Conservation (phyloP, 1,284 basidiomycete species). For the Lignosus rhinocerotis region DNA sequence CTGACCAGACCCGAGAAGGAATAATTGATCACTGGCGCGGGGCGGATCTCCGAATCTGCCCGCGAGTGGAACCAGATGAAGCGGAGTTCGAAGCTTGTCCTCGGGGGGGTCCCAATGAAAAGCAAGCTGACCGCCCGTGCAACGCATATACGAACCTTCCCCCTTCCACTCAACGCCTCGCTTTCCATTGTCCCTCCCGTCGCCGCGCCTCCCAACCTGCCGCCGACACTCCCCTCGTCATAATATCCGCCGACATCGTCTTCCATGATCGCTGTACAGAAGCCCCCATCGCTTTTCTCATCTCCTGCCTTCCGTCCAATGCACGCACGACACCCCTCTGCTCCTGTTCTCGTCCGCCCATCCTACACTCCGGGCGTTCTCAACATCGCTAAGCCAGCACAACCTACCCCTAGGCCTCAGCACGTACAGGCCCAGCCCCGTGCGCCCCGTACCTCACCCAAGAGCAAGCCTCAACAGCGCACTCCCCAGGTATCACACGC, state of each 20-base stretch:
- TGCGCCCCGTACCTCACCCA: constrained; percentile 33
- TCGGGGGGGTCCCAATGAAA: constrained; percentile 21
- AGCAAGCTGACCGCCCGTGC: constrained; percentile 15
- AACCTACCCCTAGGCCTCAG: constrained; percentile 37
- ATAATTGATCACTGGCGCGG: constrained; percentile 3
- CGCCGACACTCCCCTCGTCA: constrained; percentile 30
- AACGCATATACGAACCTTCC: constrained; percentile 26
- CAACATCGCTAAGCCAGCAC: constrained; percentile 61
- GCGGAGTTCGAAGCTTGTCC: constrained; percentile 23
- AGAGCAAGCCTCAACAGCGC: constrained; percentile 35
- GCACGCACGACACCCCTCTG: constrained; percentile 59
- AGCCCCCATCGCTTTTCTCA: constrained; percentile 44
- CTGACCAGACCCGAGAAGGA: not conserved
- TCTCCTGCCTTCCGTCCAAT: constrained; percentile 36
- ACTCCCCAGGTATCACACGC: constrained; percentile 28
- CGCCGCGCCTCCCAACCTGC: constrained; percentile 28
- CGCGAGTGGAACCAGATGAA: constrained; percentile 15
- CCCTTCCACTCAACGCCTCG: constrained; percentile 30
- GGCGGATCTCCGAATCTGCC: constrained; percentile 21
- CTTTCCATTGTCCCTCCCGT: constrained; percentile 28
- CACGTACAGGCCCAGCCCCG: constrained; percentile 39
- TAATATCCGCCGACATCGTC: constrained; percentile 26
- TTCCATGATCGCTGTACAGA: constrained; percentile 67
- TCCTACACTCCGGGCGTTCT: constrained; percentile 72
- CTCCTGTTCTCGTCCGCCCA: constrained; percentile 67